A percentile compares a stretch with the other conserved stretches of the same genome.
phyloP scores from a whole-genome alignment of 805 yeast genomes.

The Candida insectalens region DNA sequence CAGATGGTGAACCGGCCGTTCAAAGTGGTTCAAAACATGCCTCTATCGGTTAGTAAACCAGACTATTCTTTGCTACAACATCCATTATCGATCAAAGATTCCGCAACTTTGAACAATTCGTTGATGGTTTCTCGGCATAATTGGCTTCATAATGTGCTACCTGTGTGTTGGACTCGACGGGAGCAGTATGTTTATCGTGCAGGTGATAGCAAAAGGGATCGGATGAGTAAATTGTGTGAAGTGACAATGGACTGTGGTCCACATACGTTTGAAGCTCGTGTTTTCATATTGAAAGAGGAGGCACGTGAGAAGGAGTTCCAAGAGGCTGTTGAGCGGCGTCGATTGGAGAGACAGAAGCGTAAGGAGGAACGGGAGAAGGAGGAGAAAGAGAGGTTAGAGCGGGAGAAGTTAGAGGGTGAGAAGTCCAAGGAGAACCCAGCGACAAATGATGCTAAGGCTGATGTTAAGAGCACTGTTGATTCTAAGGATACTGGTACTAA shows the following conservation, averaged over 20 bases:
- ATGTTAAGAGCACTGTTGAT: not conserved
- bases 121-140: constrained; percentile 63
- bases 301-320: constrained; percentile 38
- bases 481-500: not conserved
- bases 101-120: constrained; percentile 64
- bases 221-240: constrained; percentile 83
- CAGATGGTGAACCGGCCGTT: constrained; percentile 43
- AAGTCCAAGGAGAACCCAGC: constrained; percentile 1
- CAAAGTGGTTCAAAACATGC: constrained; percentile 53
- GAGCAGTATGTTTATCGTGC: constrained; percentile 39
- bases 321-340: constrained; percentile 21
- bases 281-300: constrained; percentile 82
- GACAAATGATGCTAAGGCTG: not conserved
- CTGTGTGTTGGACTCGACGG: constrained; percentile 56
- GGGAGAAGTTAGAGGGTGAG: constrained; percentile 8
- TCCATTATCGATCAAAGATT: constrained; percentile 62
- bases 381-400: constrained; percentile 9
- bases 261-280: constrained; percentile 64
- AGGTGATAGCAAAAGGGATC: constrained; percentile 49
- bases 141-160: constrained; percentile 63
- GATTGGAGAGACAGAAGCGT: constrained; percentile 22
- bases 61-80: constrained; percentile 51
- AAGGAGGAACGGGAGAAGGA: constrained; percentile 22
- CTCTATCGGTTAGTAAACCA: constrained; percentile 57
- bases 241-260: constrained; percentile 70